Conservation (phyloP, 345 rosid genomes). For the Bretschneidera sinensis region DNA sequence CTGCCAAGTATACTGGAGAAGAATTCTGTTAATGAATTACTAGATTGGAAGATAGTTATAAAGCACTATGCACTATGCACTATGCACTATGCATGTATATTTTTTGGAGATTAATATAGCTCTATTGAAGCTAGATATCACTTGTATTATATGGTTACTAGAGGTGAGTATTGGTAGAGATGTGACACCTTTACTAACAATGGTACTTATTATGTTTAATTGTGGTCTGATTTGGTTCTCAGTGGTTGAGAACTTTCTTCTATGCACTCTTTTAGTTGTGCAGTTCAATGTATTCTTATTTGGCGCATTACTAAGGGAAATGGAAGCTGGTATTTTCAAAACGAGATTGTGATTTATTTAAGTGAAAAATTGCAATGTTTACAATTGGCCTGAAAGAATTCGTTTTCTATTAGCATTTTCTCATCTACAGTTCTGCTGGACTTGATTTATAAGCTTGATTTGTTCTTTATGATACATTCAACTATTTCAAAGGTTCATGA, state of each 20-base stretch:
- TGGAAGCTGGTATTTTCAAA: background rate
- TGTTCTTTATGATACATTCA: too few relatives aligned
- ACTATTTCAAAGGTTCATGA: background rate
- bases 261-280: background rate
- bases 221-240: background rate
- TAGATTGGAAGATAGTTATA: too few relatives aligned
- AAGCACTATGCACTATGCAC: too few relatives aligned
- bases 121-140: background rate
- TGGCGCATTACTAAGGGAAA: background rate
- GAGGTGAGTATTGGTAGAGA: background rate
- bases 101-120: background rate
- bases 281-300: too few relatives aligned
- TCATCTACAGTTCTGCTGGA: too few relatives aligned
- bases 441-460: too few relatives aligned
- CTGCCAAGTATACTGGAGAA: background rate
- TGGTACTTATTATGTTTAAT: background rate
- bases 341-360: background rate
- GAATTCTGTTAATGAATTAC: too few relatives aligned
- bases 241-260: background rate
- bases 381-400: too few relatives aligned
- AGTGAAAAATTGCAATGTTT: too few relatives aligned
- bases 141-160: background rate
- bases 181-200: background rate
- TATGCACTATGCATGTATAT: background rate
- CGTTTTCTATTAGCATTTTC: too few relatives aligned